Evolutionary conservation across 1,139 yeast species (phyloP).

Genomic region (Lodderomyces beijingensis): DNA sequence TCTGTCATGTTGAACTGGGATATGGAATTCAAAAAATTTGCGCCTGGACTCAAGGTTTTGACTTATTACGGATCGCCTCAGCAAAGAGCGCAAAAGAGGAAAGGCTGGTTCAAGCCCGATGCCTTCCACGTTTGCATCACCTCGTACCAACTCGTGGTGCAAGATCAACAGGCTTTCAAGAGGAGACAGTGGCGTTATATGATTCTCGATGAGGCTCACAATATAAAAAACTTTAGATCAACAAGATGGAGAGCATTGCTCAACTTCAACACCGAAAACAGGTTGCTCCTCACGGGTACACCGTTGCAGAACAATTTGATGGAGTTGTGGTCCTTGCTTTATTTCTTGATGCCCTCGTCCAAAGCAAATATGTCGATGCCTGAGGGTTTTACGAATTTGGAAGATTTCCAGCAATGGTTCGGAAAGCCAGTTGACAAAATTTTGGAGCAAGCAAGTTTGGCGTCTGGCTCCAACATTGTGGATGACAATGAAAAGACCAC

Average conservation of each 20-base stretch:
- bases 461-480: conserved; percentile 45
- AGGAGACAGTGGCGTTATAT: conserved; percentile 93
- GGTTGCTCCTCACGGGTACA: conserved; percentile 89
- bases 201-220: conserved; percentile 98
- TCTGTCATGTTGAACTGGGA: conserved; percentile 99
- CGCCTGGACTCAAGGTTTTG: conserved; percentile 94
- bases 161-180: conserved; percentile 91
- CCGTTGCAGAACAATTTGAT: conserved; percentile 90
- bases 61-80: conserved; percentile 98
- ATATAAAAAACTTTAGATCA: conserved; percentile 92
- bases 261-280: conserved; percentile 86
- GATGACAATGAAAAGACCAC: conserved; percentile 40
- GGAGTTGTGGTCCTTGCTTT: conserved; percentile 90
- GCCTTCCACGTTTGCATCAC: conserved; percentile 97
- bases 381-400: conserved; percentile 92
- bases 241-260: conserved; percentile 95
- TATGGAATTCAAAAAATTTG: conserved; percentile 97
- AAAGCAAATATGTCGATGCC: conserved; percentile 73
- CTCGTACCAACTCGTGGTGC: conserved; percentile 92
- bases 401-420: conserved; percentile 97
- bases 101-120: conserved; percentile 97
- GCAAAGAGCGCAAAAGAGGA: conserved; percentile 91
- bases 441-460: conserved; percentile 65
- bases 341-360: conserved; percentile 92
- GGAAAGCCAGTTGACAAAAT: conserved; percentile 93